These are phyloP conservation scores for Tuber brumale DNA, from an alignment of 495 filamentous ascomycete genomes.

Conservation along the genomic window DNA sequence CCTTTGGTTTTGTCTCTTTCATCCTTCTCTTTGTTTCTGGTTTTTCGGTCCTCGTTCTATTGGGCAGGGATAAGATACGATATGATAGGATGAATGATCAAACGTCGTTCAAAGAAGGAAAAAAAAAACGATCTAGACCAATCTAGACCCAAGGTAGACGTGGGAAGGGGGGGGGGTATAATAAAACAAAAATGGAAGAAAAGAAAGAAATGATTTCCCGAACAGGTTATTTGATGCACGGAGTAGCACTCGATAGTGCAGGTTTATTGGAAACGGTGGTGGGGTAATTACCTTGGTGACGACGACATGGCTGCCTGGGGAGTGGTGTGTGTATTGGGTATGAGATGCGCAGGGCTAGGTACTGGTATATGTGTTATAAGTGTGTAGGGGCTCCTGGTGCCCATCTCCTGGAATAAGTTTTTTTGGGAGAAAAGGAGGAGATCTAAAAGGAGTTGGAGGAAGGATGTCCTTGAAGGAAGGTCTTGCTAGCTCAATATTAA, in stretches of 20 bases:
- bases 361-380: too few species aligned
- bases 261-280: background rate
- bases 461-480: too few species aligned
- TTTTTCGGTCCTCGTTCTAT: background rate
- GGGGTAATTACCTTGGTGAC: background rate
- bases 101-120: background rate
- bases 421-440: too few species aligned
- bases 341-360: background rate
- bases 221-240: background rate
- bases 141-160: background rate
- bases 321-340: background rate
- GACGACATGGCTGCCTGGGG: background rate
- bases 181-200: background rate
- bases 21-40: background rate
- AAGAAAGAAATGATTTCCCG: background rate
- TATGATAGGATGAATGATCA: background rate
- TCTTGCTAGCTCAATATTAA: too few species aligned
- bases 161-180: background rate
- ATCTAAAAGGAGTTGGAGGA: too few species aligned
- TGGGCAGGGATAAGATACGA: background rate
- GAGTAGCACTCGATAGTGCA: background rate
- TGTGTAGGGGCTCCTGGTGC: too few species aligned
- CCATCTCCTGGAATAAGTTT: too few species aligned
- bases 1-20: background rate
- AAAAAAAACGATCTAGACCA: background rate